These are phyloP conservation scores for Pythium dissotocum DNA, from an alignment of 352 stramenopile genomes.

Conservation along the genomic window DNA sequence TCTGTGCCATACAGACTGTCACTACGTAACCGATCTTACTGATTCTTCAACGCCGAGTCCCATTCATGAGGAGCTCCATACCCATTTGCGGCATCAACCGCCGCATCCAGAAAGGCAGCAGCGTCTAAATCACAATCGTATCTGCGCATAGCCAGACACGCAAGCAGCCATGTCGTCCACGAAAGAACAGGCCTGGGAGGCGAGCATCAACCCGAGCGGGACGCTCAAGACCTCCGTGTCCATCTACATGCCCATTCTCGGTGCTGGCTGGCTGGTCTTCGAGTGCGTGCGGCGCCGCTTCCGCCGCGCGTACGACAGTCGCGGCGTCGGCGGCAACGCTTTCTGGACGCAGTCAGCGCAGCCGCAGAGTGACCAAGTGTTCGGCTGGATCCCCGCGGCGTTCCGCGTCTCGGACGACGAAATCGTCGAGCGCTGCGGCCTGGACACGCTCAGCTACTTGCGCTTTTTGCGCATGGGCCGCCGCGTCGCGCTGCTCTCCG, in stretches of 20 bases:
- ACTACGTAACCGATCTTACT: conserved; percentile 7
- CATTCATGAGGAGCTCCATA: background rate
- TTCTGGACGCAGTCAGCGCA: conserved; percentile 30
- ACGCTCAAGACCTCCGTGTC: conserved; percentile 66
- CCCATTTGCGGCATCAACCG: background rate
- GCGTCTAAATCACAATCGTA: no score
- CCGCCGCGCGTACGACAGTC: conserved; percentile 55
- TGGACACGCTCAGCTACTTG: conserved; percentile 77
- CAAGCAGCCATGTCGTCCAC: background rate
- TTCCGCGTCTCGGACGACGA: conserved; percentile 61
- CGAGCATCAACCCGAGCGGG: conserved; percentile 63
- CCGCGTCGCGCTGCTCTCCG: conserved; percentile 61
- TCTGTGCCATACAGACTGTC: conserved; percentile 10
- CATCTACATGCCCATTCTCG: conserved; percentile 68
- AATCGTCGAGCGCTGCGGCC: conserved; percentile 64
- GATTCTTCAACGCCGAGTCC: conserved; percentile 11
- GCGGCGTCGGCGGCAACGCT: conserved; percentile 33
- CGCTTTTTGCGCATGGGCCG: conserved; percentile 67
- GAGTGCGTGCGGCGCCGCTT: conserved; percentile 58
- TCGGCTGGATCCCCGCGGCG: conserved; percentile 52
- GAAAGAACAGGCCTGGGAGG: conserved; percentile 22
- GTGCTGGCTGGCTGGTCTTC: conserved; percentile 53
- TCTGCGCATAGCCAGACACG: no score
- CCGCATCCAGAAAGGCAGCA: no score
- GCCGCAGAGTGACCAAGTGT: conserved; percentile 22